These are phyloP conservation scores for Melaleuca quinquenervia DNA, from an alignment of 345 rosid species.

Conservation along the genomic window DNA sequence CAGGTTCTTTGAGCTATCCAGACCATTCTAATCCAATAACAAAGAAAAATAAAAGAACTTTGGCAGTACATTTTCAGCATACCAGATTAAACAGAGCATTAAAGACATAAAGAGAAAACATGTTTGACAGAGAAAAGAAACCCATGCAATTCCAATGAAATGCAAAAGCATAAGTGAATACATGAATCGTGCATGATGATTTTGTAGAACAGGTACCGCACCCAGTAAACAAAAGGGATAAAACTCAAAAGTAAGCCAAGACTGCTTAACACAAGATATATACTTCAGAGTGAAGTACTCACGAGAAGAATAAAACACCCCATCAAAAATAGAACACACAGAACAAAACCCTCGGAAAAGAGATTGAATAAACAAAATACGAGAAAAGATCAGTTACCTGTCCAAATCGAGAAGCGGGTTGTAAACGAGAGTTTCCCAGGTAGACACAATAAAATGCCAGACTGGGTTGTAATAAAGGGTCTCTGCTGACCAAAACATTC, in stretches of 20 bases:
- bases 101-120: background rate
- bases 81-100: background rate
- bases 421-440: conserved; percentile 92
- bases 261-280: background rate
- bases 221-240: background rate
- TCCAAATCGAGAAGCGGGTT: conserved; percentile 91
- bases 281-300: background rate
- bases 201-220: background rate
- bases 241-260: background rate
- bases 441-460: conserved; percentile 84
- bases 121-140: background rate
- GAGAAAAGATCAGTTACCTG: conserved; percentile 36
- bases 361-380: background rate
- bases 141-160: background rate
- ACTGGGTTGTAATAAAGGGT: conserved; percentile 86
- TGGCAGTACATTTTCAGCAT: background rate
- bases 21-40: background rate
- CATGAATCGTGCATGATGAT: background rate
- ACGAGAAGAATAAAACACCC: background rate
- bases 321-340: background rate
- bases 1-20: background rate
- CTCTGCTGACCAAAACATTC: conserved; percentile 98
- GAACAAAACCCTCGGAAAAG: background rate
- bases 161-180: background rate
- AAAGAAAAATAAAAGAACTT: background rate